phyloP scores from a whole-genome alignment of 176 grass and related monocot species.

The Aegilops umbellulata region DNA sequence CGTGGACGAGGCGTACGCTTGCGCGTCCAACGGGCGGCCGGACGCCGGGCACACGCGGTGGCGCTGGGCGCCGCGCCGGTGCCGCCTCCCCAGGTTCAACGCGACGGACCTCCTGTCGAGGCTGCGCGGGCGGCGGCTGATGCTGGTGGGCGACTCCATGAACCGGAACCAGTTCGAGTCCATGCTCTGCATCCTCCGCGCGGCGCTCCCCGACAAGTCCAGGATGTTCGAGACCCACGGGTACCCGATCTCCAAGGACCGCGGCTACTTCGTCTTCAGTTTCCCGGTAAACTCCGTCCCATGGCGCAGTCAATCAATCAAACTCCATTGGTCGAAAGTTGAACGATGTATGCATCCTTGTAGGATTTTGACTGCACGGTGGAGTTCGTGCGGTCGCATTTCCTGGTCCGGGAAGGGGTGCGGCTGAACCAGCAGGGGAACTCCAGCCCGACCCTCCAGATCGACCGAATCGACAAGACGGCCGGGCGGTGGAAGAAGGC shows the following conservation, averaged over 20 bases:
- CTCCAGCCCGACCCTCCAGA: slow-evolving; percentile 82
- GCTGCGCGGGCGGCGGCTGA: slow-evolving; percentile 69
- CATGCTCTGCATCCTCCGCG: slow-evolving; percentile 68
- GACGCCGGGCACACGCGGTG: slow-evolving; percentile 71
- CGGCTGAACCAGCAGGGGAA: slow-evolving; percentile 60
- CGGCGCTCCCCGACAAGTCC: slow-evolving; percentile 64
- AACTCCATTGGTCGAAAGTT: background rate
- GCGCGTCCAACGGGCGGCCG: slow-evolving; percentile 63
- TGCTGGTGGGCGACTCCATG: slow-evolving; percentile 98
- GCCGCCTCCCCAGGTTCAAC: slow-evolving; percentile 85
- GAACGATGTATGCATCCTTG: too few species aligned
- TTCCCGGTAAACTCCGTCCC: slow-evolving; percentile 64
- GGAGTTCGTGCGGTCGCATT: slow-evolving; percentile 95
- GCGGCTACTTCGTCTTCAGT: slow-evolving; percentile 92
- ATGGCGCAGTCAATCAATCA: background rate
- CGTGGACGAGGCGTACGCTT: slow-evolving; percentile 88
- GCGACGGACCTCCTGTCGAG: slow-evolving; percentile 79
- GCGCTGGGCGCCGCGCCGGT: slow-evolving; percentile 75
- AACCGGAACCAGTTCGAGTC: slow-evolving; percentile 98
- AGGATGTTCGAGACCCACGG: slow-evolving; percentile 89
- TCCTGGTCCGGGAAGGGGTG: slow-evolving; percentile 76
- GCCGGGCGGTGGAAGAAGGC: slow-evolving; percentile 73
- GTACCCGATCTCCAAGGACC: slow-evolving; percentile 82
- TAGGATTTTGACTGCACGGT: slow-evolving; percentile 85
- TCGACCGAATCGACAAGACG: slow-evolving; percentile 83